Evolutionary conservation across 1,139 yeast genomes (phyloP), one percentile per base, ranked within the genome.

Genomic region (Blastobotrys petasosporus): DNA sequence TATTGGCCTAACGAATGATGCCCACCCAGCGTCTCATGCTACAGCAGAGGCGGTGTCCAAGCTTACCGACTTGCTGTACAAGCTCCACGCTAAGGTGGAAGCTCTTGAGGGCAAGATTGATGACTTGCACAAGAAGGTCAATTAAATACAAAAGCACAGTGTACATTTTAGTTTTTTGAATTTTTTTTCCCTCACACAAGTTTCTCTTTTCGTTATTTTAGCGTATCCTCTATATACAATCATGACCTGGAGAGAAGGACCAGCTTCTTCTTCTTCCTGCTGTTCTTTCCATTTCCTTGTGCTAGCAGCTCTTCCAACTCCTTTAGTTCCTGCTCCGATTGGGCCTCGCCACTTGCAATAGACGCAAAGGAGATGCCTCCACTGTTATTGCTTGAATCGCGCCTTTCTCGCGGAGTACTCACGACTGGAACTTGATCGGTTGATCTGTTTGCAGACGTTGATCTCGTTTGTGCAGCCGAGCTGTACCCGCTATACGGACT

Each of bases 211-310:
- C 17, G n/a, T 42, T 16, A 15, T 37, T 32, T 15, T 23, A 11
- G 12, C 11, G 9, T 30, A 25, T 20, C 34, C 7, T 29, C 34
- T 15, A 20, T 5, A 8, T n/a, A 13, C 17, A 17, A 5, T 32
- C n/a, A 29, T 17, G 28, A 3, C 41, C 33, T 7, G 29, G 32
- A 13, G 31, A 57, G 41, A 12, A 68, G 54, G 12, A 68, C 67
- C 28, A 66, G 60, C 55, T 64, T 64, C 59, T 71, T 73, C 56
- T 70, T 72, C 57, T 70, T 56, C 59, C 66, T 37, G 64, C 70
- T 47, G 60, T 66, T 38, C 7, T 53, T 56, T 6, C 56, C 57
- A 37, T 61, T 61, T 33, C 63, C 62, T 61, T 49, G 47, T 13
- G 49, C 48, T 39, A 55, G 44, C 20, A 56, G 31, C 32, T 47